Evolutionary conservation across 257 asterid genomes (phyloP).

Genomic region (Nyctanthes arbortristis): DNA sequence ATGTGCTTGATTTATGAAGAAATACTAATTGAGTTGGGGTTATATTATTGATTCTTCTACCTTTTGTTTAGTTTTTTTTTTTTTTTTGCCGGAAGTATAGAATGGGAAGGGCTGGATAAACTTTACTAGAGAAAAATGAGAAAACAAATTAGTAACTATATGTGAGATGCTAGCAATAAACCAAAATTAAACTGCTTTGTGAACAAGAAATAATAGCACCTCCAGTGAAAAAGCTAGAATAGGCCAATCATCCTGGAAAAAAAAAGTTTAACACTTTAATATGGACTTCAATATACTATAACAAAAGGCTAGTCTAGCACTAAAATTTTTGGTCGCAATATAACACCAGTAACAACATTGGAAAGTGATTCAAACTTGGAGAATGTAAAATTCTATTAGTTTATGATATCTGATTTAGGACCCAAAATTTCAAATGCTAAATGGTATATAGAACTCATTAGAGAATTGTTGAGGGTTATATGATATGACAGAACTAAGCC

Average conservation of each 20-base stretch:
- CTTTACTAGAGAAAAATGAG: not conserved
- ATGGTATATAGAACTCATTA: not conserved
- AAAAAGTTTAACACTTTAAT: too few species aligned
- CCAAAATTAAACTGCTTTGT: not conserved
- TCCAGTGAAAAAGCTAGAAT: slow-evolving; percentile 9
- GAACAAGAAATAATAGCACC: not conserved
- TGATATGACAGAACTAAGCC: not conserved
- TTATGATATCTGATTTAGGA: not conserved
- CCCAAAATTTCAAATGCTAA: slow-evolving; percentile 1
- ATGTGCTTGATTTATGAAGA: too few species aligned
- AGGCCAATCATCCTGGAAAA: not conserved
- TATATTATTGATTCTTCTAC: too few species aligned
- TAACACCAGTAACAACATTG: not conserved
- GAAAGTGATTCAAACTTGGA: not conserved
- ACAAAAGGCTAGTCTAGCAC: not conserved
- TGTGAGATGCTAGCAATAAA: not conserved
- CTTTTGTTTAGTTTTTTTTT: too few species aligned
- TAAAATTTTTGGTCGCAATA: not conserved
- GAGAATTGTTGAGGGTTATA: not conserved
- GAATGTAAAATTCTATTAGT: not conserved
- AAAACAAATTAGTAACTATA: slow-evolving; percentile 20
- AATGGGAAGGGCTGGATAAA: too few species aligned
- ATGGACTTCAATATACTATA: not conserved
- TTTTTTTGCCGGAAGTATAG: too few species aligned
- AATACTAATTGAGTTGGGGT: too few species aligned